A percentile compares a stretch with the other conserved stretches of the same genome.
Conservation (phyloP, 768 basidiomycete species). For the Kwoniella dendrophila region DNA sequence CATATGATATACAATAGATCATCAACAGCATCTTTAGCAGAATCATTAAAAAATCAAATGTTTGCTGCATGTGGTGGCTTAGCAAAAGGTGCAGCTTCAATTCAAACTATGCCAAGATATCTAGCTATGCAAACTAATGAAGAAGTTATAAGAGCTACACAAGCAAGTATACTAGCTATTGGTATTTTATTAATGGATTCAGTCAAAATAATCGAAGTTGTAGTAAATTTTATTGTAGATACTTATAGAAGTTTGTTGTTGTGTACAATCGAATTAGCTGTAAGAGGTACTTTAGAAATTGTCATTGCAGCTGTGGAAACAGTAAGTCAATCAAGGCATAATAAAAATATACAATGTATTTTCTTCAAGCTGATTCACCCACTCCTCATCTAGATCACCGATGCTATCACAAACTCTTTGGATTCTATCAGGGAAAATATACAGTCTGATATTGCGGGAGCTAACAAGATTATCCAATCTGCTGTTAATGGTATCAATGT, state of each 20-base stretch:
- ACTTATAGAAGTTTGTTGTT: conserved; percentile 90
- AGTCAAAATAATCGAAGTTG: conserved; percentile 79
- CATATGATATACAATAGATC: conserved; percentile 73
- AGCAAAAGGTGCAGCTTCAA: conserved; percentile 74
- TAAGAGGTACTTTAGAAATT: conserved; percentile 76
- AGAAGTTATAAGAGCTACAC: conserved; percentile 75
- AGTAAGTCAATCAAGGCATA: conserved; percentile 60
- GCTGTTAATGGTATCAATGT: conserved; percentile 72
- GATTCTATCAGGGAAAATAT: conserved; percentile 68
- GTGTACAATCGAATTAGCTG: conserved; percentile 87
- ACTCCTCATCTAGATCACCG: conserved; percentile 64
- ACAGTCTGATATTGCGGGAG: conserved; percentile 67
- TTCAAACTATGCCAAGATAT: conserved; percentile 85
- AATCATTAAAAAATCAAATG: conserved; percentile 72
- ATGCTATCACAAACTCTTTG: conserved; percentile 66
- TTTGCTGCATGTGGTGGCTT: conserved; percentile 82
- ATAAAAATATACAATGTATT: background rate
- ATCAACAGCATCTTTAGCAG: conserved; percentile 68
- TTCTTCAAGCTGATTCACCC: background rate
- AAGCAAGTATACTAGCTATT: conserved; percentile 75
- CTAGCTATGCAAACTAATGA: conserved; percentile 81
- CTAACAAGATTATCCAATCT: conserved; percentile 69
- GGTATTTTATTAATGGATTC: conserved; percentile 67
- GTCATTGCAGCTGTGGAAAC: conserved; percentile 80
- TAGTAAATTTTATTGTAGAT: conserved; percentile 89